Base-by-base conservation (phyloP, 768 basidiomycete genomes). In the Boletus sp. region DNA sequence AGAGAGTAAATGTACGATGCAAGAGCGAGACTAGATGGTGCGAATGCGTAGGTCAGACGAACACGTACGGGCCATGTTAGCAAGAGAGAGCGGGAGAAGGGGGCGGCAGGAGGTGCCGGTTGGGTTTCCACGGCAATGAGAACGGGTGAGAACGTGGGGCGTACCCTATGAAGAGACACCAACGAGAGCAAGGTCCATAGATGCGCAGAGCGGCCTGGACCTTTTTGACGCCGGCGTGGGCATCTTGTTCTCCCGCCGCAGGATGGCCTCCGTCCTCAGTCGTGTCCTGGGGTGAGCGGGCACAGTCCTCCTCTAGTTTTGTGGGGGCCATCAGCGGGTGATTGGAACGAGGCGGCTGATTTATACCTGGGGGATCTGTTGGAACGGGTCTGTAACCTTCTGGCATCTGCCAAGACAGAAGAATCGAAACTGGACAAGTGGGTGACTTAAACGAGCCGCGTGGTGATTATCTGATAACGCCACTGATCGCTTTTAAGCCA, bases 1-100 rank as follows among this genome's bases (percentile, higher is more conserved):
- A 91, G 75, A 0, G 87, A 87, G 68, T 90, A 91, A 53, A 89
- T 84, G 66, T 88, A 91, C 1, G 87, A 81, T 0, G 86, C 84
- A 0, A 88, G 78, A 14, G 76, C 87, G 53, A 90, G 68, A 49
- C 84, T 74, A 49, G 45, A 40, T 38, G 53, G 47, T 4, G 51
- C 34, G 7, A 41, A 46, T 38, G 42, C 3, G 43, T 2, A 40
- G 30, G 29, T 43, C 11, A 48, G 44, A 15, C 39, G 6, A 54
- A 17, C 27, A 17, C 19, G 19, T 11, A 25, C 15, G 23, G 29
- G 21, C 9, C 5, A 4, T 21, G 9, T 17, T 7, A 17, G 32
- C 5, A 25, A 25, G 11, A 34, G 23, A 27, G 25, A 7, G n/a
- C n/a, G n/a, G 30, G 2, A 23, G 13, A 21, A 38, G 19, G 35